Evolutionary conservation across 2,329 filamentous ascomycete species (phyloP).

Genomic region (Paraconiothyrium brasiliense): DNA sequence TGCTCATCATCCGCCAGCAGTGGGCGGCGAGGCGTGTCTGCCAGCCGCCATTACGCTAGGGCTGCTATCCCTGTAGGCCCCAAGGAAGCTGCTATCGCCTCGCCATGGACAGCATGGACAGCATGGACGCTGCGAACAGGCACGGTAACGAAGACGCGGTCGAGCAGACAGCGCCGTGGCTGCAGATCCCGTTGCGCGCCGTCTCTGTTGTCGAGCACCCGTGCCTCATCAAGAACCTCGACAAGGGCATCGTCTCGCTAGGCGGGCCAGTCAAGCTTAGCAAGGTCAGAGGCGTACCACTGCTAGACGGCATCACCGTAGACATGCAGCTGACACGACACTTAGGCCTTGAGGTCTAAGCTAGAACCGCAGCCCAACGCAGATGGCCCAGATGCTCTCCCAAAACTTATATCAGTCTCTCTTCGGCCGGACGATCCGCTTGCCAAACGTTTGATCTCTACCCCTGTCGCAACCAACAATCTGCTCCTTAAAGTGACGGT

Average conservation of each 20-base stretch:
- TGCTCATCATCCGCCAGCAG: constrained; percentile 4
- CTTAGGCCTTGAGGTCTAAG: constrained; percentile 40
- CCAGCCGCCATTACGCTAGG: constrained; percentile 5
- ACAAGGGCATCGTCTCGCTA: constrained; percentile 70
- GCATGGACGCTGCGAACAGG: constrained; percentile 10
- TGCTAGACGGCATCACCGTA: constrained; percentile 9
- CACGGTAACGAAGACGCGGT: constrained; percentile 11
- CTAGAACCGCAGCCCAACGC: constrained; percentile 33
- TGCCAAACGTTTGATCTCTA: constrained; percentile 80
- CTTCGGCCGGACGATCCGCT: constrained; percentile 82
- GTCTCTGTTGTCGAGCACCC: constrained; percentile 74
- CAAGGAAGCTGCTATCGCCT: constrained; percentile 4
- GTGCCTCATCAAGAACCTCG: constrained; percentile 70
- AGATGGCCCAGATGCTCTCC: constrained; percentile 48
- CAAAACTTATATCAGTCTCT: constrained; percentile 71
- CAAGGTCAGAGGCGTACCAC: constrained; percentile 53
- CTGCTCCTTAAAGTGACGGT: constrained; percentile 86
- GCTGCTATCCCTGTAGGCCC: background rate
- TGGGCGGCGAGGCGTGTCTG: constrained; percentile 2
- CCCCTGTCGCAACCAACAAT: constrained; percentile 80
- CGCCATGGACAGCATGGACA: constrained; percentile 19
- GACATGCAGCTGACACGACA: constrained; percentile 12
- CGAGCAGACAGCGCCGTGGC: constrained; percentile 52
- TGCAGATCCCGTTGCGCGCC: constrained; percentile 60
- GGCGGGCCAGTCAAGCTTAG: constrained; percentile 65